Conservation (phyloP, 1,284 basidiomycete genomes). For the Fomitopsis palustris region DNA sequence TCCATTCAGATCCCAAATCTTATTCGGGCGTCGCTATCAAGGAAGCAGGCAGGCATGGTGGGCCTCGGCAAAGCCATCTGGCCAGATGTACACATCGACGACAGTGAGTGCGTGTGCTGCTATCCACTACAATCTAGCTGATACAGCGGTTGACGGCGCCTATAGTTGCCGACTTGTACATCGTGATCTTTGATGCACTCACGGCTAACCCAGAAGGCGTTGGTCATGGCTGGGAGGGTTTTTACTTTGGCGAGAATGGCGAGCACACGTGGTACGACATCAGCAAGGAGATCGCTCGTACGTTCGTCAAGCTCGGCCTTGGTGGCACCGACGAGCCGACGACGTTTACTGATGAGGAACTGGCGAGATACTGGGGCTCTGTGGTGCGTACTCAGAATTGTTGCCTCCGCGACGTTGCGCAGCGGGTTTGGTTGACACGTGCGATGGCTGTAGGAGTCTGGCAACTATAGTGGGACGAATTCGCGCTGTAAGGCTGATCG, state of each 20-base stretch:
- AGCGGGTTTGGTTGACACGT: background rate
- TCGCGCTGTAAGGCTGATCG: slow-evolving; percentile 38
- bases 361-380: slow-evolving; percentile 25
- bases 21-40: slow-evolving; percentile 25
- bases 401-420: background rate
- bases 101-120: slow-evolving; percentile 18
- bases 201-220: slow-evolving; percentile 14
- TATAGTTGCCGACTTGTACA: slow-evolving; percentile 23
- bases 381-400: slow-evolving; percentile 12
- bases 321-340: slow-evolving; percentile 27
- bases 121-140: background rate
- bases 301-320: slow-evolving; percentile 28
- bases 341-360: slow-evolving; percentile 31
- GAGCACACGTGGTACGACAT: slow-evolving; percentile 39
- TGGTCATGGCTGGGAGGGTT: slow-evolving; percentile 42
- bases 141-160: background rate
- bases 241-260: slow-evolving; percentile 45
- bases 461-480: slow-evolving; percentile 36
- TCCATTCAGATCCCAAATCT: slow-evolving; percentile 36
- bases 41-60: slow-evolving; percentile 32
- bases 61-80: slow-evolving; percentile 28
- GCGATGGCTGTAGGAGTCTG: slow-evolving; percentile 6
- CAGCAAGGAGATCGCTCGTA: slow-evolving; percentile 34
- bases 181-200: slow-evolving; percentile 21
- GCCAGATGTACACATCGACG: slow-evolving; percentile 30